phyloP scores from a whole-genome alignment of 192 early-diverging fungal species.

The Backusella luteola region DNA sequence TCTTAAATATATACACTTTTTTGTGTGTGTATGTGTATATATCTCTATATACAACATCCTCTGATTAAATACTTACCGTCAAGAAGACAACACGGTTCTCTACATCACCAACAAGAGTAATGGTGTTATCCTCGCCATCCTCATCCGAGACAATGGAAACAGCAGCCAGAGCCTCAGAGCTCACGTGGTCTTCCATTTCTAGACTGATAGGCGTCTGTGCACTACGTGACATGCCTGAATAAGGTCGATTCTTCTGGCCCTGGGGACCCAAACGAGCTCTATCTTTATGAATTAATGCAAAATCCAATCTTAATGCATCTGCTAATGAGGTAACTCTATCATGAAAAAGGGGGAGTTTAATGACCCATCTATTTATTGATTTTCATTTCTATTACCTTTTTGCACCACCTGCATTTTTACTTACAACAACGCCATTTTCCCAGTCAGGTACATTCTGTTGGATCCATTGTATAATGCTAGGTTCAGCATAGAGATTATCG shows the following conservation, averaged over 20 bases:
- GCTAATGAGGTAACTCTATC: slow-evolving; percentile 77
- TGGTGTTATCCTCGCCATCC: slow-evolving; percentile 29
- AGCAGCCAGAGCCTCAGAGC: slow-evolving; percentile 4
- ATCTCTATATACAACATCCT: background rate
- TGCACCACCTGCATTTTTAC: slow-evolving; percentile 96
- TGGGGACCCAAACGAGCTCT: slow-evolving; percentile 47
- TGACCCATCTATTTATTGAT: background rate
- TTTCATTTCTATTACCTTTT: slow-evolving; percentile 69
- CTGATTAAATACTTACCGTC: slow-evolving; percentile 44
- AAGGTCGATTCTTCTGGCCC: slow-evolving; percentile 20
- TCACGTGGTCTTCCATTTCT: slow-evolving; percentile 8
- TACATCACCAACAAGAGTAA: slow-evolving; percentile 88
- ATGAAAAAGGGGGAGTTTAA: no score
- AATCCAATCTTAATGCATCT: slow-evolving; percentile 84
- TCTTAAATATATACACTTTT: background rate
- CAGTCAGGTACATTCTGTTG: slow-evolving; percentile 84
- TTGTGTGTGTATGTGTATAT: background rate
- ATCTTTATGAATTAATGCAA: slow-evolving; percentile 94
- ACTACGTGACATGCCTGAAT: slow-evolving; percentile 17
- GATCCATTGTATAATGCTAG: slow-evolving; percentile 87
- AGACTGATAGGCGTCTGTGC: background rate
- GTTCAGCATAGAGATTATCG: slow-evolving; percentile 95
- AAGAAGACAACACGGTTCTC: slow-evolving; percentile 81
- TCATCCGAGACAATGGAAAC: slow-evolving; percentile 31
- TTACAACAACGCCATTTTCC: slow-evolving; percentile 90